Evolutionary conservation across 176 grass and related monocot species (phyloP).

Genomic region (Rhynchospora pubera): DNA sequence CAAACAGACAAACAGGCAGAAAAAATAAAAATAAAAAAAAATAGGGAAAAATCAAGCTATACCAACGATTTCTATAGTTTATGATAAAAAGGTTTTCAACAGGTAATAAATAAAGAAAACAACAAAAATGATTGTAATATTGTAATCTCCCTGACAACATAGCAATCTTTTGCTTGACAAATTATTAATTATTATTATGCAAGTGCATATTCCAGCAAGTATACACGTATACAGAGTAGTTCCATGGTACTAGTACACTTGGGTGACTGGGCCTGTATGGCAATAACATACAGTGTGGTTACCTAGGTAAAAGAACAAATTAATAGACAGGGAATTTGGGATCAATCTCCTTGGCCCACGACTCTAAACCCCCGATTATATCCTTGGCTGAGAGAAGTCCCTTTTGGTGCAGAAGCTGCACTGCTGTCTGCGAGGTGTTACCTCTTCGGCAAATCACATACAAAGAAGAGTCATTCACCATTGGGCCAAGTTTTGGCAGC

Average conservation of each 20-base stretch:
- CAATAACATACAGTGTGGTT: neutral
- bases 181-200: neutral
- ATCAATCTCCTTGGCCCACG: slow-evolving; percentile 59
- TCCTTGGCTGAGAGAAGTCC: slow-evolving; percentile 57
- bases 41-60: neutral
- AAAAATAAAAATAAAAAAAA: neutral
- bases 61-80: neutral
- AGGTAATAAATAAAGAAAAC: neutral
- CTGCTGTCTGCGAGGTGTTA: slow-evolving; percentile 66
- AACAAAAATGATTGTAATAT: neutral
- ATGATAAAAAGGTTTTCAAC: neutral
- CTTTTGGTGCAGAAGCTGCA: slow-evolving; percentile 52
- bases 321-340: slow-evolving; percentile 59
- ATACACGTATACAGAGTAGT: neutral
- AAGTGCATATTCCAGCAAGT: neutral
- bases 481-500: slow-evolving; percentile 33
- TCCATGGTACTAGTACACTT: neutral
- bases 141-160: neutral
- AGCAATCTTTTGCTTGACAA: neutral
- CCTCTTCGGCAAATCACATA: slow-evolving; percentile 82
- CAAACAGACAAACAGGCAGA: too few species aligned
- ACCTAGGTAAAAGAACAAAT: neutral
- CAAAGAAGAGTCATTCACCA: slow-evolving; percentile 41
- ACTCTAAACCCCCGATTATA: slow-evolving; percentile 71
- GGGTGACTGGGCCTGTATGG: neutral